Conservation (phyloP, 768 basidiomycete species). For the Podaxis sp. region DNA sequence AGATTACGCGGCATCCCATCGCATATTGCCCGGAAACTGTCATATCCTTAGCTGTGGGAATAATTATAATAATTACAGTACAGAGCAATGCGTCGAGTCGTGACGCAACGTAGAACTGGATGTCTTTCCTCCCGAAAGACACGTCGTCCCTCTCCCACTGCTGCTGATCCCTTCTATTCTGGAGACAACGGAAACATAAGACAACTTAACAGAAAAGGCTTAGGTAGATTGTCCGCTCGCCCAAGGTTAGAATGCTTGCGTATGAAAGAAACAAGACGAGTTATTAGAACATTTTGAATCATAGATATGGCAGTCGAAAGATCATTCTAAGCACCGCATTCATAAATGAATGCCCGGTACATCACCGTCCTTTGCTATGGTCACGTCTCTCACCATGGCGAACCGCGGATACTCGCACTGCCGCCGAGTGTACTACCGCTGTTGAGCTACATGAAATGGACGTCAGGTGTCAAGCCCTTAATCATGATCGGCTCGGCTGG, state of each 20-base stretch:
- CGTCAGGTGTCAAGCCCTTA: not conserved
- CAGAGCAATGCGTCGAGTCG: no score
- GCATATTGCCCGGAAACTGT: no score
- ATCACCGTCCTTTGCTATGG: not conserved
- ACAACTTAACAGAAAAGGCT: no score
- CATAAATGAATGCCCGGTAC: not conserved
- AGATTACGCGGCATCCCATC: no score
- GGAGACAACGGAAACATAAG: no score
- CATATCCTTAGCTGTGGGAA: no score
- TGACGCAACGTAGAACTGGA: no score
- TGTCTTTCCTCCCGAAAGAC: no score
- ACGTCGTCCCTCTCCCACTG: no score
- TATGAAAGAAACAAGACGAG: not conserved
- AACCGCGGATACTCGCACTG: conserved; percentile 35
- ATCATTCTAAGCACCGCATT: not conserved
- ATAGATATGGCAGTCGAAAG: not conserved
- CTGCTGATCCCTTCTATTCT: no score
- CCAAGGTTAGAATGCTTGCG: not conserved
- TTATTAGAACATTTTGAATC: not conserved
- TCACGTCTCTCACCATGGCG: conserved; percentile 38
- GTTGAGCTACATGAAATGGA: conserved; percentile 29
- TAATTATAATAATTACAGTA: no score
- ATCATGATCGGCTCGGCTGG: not conserved
- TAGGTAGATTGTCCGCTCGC: not conserved
- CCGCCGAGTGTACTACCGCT: conserved; percentile 40